Conservation (phyloP, 352 stramenopile species). For the Phytophthora litchii region DNA sequence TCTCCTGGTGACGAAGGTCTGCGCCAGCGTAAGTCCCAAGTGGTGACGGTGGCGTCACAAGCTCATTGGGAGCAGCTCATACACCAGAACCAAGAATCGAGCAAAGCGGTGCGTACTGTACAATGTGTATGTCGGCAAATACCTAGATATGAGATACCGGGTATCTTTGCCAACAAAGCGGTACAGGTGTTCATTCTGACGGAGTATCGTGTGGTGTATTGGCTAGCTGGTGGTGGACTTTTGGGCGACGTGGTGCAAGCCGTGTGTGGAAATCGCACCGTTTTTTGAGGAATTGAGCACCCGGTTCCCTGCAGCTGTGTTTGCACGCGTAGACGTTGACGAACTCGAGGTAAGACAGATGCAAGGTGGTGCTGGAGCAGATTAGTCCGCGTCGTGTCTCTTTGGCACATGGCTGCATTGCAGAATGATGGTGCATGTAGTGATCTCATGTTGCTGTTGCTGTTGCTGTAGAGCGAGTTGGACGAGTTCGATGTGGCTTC, state of each 20-base stretch:
- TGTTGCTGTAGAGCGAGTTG: conserved; percentile 64
- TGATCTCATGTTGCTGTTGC: conserved; percentile 21
- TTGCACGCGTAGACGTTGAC: conserved; percentile 83
- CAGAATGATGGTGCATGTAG: conserved; percentile 24
- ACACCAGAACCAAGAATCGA: conserved; percentile 45
- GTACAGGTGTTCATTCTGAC: conserved; percentile 3
- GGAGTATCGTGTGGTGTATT: conserved; percentile 1
- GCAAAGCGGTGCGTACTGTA: conserved; percentile 47
- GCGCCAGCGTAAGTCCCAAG: conserved; percentile 59
- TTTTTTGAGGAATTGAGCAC: conserved; percentile 74
- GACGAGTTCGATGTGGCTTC: conserved; percentile 70
- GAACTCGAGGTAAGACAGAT: conserved; percentile 52
- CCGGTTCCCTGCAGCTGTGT: conserved; percentile 58
- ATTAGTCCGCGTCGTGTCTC: conserved; percentile 18
- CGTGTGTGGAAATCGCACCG: conserved; percentile 78
- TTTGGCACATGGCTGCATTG: conserved; percentile 30
- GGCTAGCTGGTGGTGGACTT: conserved; percentile 84
- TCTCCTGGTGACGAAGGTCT: conserved; percentile 26
- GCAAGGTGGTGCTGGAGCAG: neutral
- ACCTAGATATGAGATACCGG: neutral
- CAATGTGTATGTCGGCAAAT: conserved; percentile 3
- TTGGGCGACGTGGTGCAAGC: conserved; percentile 84
- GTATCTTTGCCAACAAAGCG: neutral
- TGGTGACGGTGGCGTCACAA: conserved; percentile 54
- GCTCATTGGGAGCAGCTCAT: conserved; percentile 63